Evolutionary conservation across 345 rosid species (phyloP), one percentile per base, ranked within the genome.

Genomic region (Dimocarpus longan): DNA sequence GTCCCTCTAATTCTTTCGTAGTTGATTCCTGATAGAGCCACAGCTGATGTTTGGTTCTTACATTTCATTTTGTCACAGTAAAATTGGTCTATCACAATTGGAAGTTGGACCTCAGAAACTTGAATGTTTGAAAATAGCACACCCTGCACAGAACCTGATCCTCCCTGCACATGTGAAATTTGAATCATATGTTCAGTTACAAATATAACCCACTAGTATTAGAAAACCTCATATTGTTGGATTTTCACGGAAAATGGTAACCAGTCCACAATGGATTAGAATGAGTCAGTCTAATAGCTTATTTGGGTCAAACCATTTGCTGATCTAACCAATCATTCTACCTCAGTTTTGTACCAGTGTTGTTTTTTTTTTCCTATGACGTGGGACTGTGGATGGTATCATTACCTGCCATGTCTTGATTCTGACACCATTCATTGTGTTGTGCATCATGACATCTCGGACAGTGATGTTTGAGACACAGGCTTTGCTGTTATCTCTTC

Each of bases 321-420:
- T 32, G 4, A 32, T 32, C 37, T 32, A 32, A 32, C 37, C 37
- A 0, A 32, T 32, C 37, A 32, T 32, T 32, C 28, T 32, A 32
- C 37, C 37, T 32, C 37, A 32, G 37, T 32, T 32, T 32, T 2
- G 37, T 32, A 32, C 16, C 15, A 48, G 13, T 48, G 1, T 48
- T 10, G 52, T 2, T 11, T 2, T 11, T 26, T 26, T 26, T 26
- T 26, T 26, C 3, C 44, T 48, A 10, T 48, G 21, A 56, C 43
- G 52, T 69, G 42, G 71, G 56, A 68, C 56, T 63, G 54, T 50
- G 54, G 77, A 26, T 79, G 54, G 37, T 52, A 65, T 64, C 56
- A 64, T 71, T 89, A 95, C 99, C 98, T 96, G 98, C 99, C 99
- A 94, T 4, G 98, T 96, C 92, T 96, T 96, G 75, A 96, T 91